phyloP scores from a whole-genome alignment of 257 asterid genomes.

The Marsdenia floribunda region DNA sequence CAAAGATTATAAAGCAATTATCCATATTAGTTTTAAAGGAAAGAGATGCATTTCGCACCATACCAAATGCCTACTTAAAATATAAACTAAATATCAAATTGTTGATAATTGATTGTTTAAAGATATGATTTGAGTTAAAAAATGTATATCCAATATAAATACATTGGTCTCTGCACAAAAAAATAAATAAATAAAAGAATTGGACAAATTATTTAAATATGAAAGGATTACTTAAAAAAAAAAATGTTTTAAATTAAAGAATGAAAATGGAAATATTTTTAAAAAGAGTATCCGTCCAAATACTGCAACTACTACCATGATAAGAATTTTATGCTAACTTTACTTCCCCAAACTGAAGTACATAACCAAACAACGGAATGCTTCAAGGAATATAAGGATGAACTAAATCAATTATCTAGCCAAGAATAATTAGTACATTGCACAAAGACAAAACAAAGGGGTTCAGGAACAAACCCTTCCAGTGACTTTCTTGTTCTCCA shows the following conservation, averaged over 20 bases:
- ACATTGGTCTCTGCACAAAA: no score
- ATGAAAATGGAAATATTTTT: neutral
- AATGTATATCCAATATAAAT: no score
- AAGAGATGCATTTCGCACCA: no score
- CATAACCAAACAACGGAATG: neutral
- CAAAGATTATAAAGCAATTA: no score
- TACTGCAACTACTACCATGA: neutral
- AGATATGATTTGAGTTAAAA: no score
- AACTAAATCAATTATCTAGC: neutral
- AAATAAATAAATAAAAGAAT: no score
- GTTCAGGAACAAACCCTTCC: slow-evolving; percentile 53
- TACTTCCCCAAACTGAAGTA: neutral
- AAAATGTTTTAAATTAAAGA: neutral
- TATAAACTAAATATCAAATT: no score
- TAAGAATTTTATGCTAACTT: neutral
- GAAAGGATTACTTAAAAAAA: neutral
- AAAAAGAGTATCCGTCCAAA: neutral
- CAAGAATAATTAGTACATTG: neutral
- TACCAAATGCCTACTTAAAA: no score
- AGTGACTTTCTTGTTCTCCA: slow-evolving; percentile 45
- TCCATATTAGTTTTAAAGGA: no score
- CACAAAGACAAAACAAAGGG: neutral
- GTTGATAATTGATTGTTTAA: no score
- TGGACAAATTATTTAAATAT: no score
- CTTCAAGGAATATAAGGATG: neutral